Base-by-base conservation (phyloP, 2,329 filamentous ascomycete genomes). In the Trichophyton rubrum region DNA sequence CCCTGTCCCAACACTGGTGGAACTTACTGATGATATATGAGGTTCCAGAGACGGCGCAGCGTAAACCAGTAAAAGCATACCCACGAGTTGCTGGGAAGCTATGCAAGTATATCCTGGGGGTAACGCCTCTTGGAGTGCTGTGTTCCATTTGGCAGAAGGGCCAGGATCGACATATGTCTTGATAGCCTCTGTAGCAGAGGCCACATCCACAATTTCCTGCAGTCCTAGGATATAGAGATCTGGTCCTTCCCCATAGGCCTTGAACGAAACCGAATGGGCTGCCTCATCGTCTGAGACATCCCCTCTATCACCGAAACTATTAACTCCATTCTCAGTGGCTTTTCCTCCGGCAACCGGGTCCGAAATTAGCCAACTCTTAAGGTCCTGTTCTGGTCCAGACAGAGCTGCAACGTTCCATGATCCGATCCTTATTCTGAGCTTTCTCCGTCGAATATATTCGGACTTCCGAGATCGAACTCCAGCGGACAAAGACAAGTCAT, bases 361-460 rank as follows among this genome's bases (percentile, higher is more conserved):
- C 2, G 24, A 3, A 15, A 95, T 81, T 71, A 99, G 96, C 93
- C 93, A 99, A 35, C 82, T 84, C 6, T 84, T 87, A 3, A 99
- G 77, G 70, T 97, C 93, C 66, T 89, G 88, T 72, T 96, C 90
- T 0, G 90, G 90, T 24, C 88, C 90, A 11, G 88, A 84, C 65
- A 88, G 85, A 1, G 87, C 85, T 3, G 90, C 93, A 15, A 96
- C 89, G 73, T 99, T 99, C 93, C 93, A 99, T 0, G 89, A 87
- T 47, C 92, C 93, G 58, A 99, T 81, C 74, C 96, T 96, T 73
- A 99, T 82, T 65, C 85, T 86, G 66, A 96, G 83, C 58, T 82
- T 82, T 70, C 85, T 85, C 49, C 85, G 82, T 41, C 85, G 83
- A 27, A 87, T 86, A 71, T 91, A 99, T 72, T 97, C 91, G 56